Conservation (phyloP, 768 basidiomycete species). For the Pleurotus salmoneostramineus region DNA sequence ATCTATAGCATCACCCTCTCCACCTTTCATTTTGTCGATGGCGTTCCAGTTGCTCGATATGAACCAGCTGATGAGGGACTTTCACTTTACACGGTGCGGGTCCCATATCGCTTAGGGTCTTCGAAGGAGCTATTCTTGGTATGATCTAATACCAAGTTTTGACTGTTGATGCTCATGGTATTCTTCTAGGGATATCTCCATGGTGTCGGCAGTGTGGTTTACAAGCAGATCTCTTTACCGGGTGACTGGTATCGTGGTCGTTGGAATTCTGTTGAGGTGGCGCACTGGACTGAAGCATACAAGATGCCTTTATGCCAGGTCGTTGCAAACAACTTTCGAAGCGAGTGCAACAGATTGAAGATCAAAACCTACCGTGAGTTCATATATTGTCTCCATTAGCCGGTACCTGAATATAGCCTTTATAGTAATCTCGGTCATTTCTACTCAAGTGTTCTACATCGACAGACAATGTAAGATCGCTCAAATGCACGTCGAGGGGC, state of each 20-base stretch:
- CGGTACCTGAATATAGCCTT: too few species aligned
- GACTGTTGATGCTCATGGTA: not conserved
- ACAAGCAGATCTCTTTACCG: not conserved
- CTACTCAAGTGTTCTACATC: too few species aligned
- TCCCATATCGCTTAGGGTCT: not conserved
- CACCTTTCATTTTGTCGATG: not conserved
- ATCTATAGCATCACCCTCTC: not conserved
- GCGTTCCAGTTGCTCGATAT: not conserved
- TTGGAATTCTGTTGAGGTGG: not conserved
- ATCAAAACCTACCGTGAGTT: not conserved
- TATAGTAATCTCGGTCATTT: too few species aligned
- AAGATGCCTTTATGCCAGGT: not conserved
- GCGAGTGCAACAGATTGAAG: not conserved
- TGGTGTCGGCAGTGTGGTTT: not conserved
- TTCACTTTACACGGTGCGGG: not conserved
- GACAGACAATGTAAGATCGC: too few species aligned
- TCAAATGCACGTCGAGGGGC: too few species aligned
- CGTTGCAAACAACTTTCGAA: not conserved
- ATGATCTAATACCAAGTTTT: not conserved
- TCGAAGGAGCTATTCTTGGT: not conserved
- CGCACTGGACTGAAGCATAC: not conserved
- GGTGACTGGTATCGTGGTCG: not conserved
- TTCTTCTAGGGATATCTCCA: not conserved
- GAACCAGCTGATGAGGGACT: not conserved
- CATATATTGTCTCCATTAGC: too few species aligned